phyloP scores from a whole-genome alignment of 2,329 filamentous ascomycete species.

The Setomelanomma holmii region DNA sequence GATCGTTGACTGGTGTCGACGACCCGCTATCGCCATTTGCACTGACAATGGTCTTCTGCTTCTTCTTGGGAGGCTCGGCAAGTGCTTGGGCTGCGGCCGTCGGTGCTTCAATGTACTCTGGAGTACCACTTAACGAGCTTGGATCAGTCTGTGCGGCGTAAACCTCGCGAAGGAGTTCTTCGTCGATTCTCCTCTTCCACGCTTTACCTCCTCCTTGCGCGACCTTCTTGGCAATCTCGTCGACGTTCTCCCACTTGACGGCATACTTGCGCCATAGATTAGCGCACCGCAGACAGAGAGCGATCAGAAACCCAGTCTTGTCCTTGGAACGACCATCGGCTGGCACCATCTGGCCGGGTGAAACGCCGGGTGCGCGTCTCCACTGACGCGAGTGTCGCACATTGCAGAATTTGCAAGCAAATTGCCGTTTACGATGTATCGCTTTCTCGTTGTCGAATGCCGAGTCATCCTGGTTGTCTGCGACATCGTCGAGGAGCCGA shows the following conservation, averaged over 20 bases:
- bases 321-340: slow-evolving; percentile 78
- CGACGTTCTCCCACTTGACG: slow-evolving; percentile 92
- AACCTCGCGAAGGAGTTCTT: slow-evolving; percentile 82
- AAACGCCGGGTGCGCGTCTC: slow-evolving; percentile 83
- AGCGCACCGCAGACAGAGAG: slow-evolving; percentile 88
- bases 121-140: slow-evolving; percentile 29
- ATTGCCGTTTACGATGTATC: slow-evolving; percentile 75
- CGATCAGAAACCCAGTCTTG: slow-evolving; percentile 76
- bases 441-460: slow-evolving; percentile 94
- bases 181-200: slow-evolving; percentile 88
- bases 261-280: slow-evolving; percentile 95
- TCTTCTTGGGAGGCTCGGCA: slow-evolving; percentile 66
- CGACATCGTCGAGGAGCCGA: slow-evolving; percentile 89
- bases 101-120: slow-evolving; percentile 38
- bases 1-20: slow-evolving; percentile 49
- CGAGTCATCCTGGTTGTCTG: slow-evolving; percentile 91
- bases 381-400: slow-evolving; percentile 84
- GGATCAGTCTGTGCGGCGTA: slow-evolving; percentile 45
- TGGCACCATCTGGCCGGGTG: slow-evolving; percentile 72
- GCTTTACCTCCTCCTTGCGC: slow-evolving; percentile 78
- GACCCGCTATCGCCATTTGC: slow-evolving; percentile 59
- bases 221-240: slow-evolving; percentile 89
- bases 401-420: slow-evolving; percentile 92
- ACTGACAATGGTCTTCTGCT: slow-evolving; percentile 57
- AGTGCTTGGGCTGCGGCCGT: slow-evolving; percentile 29